Conservation (phyloP, 768 basidiomycete species). For the Kwoniella newhampshirensis region DNA sequence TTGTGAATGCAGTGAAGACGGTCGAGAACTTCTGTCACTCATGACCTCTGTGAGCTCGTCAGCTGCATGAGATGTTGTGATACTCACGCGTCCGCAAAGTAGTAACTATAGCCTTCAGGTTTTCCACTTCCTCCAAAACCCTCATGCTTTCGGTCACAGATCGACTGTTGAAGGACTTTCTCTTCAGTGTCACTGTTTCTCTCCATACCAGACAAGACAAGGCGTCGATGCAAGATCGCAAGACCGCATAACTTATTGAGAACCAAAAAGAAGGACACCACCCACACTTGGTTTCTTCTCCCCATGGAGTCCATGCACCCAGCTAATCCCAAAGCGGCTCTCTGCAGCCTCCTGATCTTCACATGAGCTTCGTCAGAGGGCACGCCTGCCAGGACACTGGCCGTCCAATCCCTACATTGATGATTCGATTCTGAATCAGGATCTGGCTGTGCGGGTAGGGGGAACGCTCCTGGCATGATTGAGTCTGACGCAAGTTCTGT, state of each 20-base stretch:
- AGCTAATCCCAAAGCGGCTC: slow-evolving; percentile 30
- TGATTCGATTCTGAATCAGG: no score
- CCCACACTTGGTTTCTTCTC: slow-evolving; percentile 40
- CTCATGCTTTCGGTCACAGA: slow-evolving; percentile 43
- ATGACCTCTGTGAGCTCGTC: no score
- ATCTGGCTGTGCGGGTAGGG: no score
- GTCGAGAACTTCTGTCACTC: background rate
- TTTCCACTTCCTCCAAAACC: slow-evolving; percentile 38
- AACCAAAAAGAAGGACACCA: background rate
- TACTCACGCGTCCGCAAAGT: slow-evolving; percentile 40
- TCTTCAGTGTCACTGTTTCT: no score
- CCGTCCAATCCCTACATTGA: slow-evolving; percentile 37
- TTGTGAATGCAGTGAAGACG: background rate
- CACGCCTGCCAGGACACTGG: slow-evolving; percentile 14
- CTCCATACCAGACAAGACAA: no score
- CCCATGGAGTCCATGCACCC: slow-evolving; percentile 40
- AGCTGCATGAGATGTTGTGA: no score
- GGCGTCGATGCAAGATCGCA: no score
- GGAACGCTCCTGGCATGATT: no score
- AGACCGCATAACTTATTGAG: no score
- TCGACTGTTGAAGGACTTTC: slow-evolving; percentile 14
- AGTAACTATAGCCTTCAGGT: slow-evolving; percentile 34
- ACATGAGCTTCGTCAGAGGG: slow-evolving; percentile 12
- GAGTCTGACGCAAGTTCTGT: no score
- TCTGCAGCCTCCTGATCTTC: slow-evolving; percentile 18